phyloP scores from a whole-genome alignment of 345 rosid species.

The Trapa incisa region DNA sequence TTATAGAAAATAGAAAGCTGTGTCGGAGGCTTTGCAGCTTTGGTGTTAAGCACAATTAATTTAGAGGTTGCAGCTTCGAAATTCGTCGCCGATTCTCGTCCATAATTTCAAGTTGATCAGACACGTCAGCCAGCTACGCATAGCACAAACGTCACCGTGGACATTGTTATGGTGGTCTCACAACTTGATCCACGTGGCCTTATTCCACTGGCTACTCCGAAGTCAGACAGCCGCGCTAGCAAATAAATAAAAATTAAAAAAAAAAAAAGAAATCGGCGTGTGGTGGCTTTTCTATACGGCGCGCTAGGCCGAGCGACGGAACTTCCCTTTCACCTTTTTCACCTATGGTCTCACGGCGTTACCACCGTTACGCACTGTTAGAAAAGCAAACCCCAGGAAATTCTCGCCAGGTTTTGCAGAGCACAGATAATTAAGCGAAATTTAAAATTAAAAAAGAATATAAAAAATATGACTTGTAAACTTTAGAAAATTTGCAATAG shows the following conservation, averaged over 20 bases:
- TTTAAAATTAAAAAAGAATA: no score
- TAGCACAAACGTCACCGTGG: neutral
- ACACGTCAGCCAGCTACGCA: neutral
- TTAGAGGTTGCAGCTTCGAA: neutral
- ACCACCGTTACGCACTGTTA: conserved; percentile 4
- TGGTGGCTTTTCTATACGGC: neutral
- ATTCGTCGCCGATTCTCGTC: neutral
- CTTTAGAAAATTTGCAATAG: neutral
- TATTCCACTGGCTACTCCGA: neutral
- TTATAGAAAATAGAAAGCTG: no score
- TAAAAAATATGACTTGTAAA: no score
- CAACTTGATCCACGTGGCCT: neutral
- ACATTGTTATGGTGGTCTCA: neutral
- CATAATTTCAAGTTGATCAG: neutral
- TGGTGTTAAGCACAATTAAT: no score
- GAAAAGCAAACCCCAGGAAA: neutral
- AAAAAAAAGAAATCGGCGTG: neutral
- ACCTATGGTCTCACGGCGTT: neutral
- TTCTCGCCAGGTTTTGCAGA: no score
- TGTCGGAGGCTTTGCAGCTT: no score
- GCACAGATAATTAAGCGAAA: no score
- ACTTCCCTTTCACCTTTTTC: neutral
- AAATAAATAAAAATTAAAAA: no score
- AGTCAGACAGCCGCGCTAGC: neutral
- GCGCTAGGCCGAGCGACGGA: neutral